A percentile compares a stretch with the other conserved stretches of the same genome.
phyloP scores from a whole-genome alignment of 2,329 filamentous ascomycete species.

The Botrytis deweyae region DNA sequence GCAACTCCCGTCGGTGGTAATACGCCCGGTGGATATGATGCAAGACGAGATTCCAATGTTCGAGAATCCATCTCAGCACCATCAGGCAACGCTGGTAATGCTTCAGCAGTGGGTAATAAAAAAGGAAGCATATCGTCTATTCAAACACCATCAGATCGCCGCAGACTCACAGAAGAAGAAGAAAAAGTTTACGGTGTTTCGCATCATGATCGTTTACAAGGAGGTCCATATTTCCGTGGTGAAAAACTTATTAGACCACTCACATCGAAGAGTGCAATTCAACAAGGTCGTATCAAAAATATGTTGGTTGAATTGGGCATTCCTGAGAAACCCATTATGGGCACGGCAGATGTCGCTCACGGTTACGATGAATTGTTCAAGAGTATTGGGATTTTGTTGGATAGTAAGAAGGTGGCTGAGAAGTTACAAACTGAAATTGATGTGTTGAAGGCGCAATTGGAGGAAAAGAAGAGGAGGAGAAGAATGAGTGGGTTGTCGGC shows the following conservation, averaged over 20 bases:
- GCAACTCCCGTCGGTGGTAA: constrained; percentile 40
- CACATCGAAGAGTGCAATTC: constrained; percentile 71
- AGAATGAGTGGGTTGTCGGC: constrained; percentile 44
- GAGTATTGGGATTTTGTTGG: constrained; percentile 68
- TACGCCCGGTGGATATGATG: constrained; percentile 41
- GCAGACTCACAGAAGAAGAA: constrained; percentile 72
- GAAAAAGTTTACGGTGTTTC: constrained; percentile 80
- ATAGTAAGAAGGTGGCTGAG: constrained; percentile 71
- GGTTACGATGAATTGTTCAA: constrained; percentile 69
- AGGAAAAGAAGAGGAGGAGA: constrained; percentile 41
- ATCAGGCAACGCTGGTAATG: constrained; percentile 40
- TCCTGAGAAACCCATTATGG: constrained; percentile 65
- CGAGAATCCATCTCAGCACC: constrained; percentile 37
- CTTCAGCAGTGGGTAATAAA: constrained; percentile 29
- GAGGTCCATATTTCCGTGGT: constrained; percentile 86
- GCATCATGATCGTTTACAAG: constrained; percentile 79
- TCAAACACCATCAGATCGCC: constrained; percentile 51
- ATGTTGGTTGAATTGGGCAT: constrained; percentile 72
- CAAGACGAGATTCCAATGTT: constrained; percentile 40
- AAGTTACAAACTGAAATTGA: constrained; percentile 73
- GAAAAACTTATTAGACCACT: constrained; percentile 78
- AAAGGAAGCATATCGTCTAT: constrained; percentile 35
- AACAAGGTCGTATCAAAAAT: constrained; percentile 72
- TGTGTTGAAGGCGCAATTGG: constrained; percentile 56
- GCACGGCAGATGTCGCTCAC: constrained; percentile 68